These are phyloP conservation scores for Starmerella apicola DNA, from an alignment of 805 yeast genomes.

Conservation along the genomic window DNA sequence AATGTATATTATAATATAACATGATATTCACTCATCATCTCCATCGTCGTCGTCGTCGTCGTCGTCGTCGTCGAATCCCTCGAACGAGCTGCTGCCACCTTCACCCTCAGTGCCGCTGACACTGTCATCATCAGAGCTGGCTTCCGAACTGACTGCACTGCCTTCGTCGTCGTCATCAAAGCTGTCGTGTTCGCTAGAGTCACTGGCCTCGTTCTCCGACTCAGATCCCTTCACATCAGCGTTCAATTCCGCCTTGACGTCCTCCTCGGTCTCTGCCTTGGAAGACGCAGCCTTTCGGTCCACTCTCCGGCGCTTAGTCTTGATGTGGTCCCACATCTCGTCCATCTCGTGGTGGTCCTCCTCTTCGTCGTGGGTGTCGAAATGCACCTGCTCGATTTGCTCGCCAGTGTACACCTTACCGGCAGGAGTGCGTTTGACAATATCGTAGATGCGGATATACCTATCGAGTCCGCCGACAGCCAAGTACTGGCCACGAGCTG, in stretches of 20 bases:
- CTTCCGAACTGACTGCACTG: background rate
- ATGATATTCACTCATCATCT: background rate
- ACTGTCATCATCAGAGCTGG: background rate
- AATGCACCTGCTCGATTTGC: conserved; percentile 41
- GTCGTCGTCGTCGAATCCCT: background rate
- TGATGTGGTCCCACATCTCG: conserved; percentile 31
- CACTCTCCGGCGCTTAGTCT: conserved; percentile 7
- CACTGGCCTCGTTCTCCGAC: conserved; percentile 1
- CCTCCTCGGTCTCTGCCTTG: no score
- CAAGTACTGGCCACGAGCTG: conserved; percentile 29
- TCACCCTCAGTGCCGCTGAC: no score
- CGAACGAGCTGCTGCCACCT: no score
- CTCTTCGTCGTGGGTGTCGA: conserved; percentile 33
- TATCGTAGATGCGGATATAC: conserved; percentile 65
- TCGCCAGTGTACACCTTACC: conserved; percentile 70
- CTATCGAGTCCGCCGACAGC: conserved; percentile 81
- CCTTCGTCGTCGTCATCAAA: background rate
- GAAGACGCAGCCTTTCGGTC: background rate
- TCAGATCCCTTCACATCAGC: background rate
- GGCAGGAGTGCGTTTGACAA: conserved; percentile 42
- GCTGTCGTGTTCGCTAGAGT: no score
- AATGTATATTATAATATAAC: background rate
- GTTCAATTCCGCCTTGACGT: conserved; percentile 7
- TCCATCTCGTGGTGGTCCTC: conserved; percentile 28
- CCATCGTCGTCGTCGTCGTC: conserved; percentile 1